phyloP scores from a whole-genome alignment of 345 rosid species.

The Hypericum perforatum region DNA sequence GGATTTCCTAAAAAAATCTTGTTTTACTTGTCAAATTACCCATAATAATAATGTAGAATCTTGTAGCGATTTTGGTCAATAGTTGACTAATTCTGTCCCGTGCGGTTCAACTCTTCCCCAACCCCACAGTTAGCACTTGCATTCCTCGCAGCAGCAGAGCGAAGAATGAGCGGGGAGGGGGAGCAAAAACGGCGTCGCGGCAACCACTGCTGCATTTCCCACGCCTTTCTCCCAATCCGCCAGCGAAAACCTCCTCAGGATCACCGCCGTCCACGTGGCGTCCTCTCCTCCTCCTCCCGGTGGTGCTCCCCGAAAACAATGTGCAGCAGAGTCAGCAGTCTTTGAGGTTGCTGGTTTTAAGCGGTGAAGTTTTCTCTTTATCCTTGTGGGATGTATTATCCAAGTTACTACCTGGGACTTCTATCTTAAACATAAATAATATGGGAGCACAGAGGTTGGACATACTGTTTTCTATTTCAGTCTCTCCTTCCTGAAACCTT shows the following conservation, averaged over 20 bases:
- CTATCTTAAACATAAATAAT: constrained; percentile 67
- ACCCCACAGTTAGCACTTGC: no score
- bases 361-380: constrained; percentile 78
- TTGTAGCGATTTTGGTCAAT: no score
- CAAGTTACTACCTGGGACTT: constrained; percentile 48
- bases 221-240: constrained; percentile 50
- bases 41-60: no score
- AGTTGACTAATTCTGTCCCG: no score
- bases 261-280: constrained; percentile 54
- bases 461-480: constrained; percentile 9
- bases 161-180: no score
- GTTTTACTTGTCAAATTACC: no score
- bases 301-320: constrained; percentile 6
- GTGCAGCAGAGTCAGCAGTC: constrained; percentile 30
- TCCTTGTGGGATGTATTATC: constrained; percentile 70
- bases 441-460: constrained; percentile 94
- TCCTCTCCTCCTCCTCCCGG: constrained; percentile 7
- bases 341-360: constrained; percentile 62
- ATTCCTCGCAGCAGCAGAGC: no score
- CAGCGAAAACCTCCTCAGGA: constrained; percentile 26
- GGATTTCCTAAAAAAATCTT: no score
- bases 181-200: constrained; percentile 10
- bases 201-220: constrained; percentile 56
- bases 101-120: no score
- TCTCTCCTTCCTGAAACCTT: not conserved